Percentiles rank a stretch among this genome's conserved stretches.
These are phyloP conservation scores for Syzygium syzygioides DNA, from an alignment of 441 rosid species.

Conservation along the genomic window DNA sequence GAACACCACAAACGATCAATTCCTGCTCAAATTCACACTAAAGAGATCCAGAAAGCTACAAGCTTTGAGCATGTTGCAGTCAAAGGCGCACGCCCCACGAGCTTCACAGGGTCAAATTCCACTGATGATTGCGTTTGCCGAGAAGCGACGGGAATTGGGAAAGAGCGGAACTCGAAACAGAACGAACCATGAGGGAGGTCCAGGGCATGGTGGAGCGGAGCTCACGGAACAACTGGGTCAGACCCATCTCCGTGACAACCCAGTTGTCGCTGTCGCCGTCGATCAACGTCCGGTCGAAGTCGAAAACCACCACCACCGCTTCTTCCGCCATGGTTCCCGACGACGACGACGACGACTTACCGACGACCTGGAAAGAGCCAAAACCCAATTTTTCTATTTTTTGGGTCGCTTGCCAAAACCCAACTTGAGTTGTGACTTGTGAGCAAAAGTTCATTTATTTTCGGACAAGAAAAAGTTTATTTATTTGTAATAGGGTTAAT, in stretches of 20 bases:
- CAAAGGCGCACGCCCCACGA: not conserved
- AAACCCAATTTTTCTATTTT: not conserved
- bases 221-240: constrained; percentile 52
- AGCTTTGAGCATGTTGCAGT: not conserved
- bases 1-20: not conserved
- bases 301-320: constrained; percentile 48
- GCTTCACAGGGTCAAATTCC: not conserved
- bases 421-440: not conserved
- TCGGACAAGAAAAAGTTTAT: not conserved
- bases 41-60: not conserved
- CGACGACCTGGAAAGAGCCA: not conserved
- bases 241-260: constrained; percentile 84
- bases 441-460: not conserved
- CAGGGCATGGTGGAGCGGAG: constrained; percentile 67
- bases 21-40: not conserved
- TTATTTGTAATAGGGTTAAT: not conserved
- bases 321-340: constrained; percentile 24
- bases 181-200: constrained; percentile 75
- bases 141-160: not conserved
- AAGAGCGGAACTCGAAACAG: not conserved
- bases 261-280: constrained; percentile 77
- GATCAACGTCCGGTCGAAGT: constrained; percentile 81
- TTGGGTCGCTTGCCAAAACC: no score
- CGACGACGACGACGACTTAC: not conserved
- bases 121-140: not conserved